These are phyloP conservation scores for Cucurbita moschata DNA, from an alignment of 306 rosid genomes.

Conservation along the genomic window DNA sequence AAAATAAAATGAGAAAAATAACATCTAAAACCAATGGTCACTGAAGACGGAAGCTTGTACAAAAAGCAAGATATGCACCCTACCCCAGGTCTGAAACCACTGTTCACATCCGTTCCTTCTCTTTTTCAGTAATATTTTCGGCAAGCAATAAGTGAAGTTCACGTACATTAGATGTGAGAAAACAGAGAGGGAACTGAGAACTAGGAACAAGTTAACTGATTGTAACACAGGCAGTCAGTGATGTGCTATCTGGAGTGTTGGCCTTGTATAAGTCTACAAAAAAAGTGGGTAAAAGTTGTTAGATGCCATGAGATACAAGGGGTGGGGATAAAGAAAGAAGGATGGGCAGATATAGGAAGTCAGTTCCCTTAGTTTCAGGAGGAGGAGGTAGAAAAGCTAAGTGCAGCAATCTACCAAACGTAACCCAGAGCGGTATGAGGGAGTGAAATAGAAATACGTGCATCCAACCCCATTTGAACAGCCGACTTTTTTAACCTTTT, in stretches of 20 bases:
- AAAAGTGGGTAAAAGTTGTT: background rate
- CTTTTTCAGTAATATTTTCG: background rate
- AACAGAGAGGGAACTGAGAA: background rate
- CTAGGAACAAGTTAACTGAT: background rate
- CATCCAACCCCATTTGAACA: background rate
- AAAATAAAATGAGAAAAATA: background rate
- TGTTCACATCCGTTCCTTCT: background rate
- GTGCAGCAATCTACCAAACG: background rate
- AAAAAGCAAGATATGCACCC: background rate
- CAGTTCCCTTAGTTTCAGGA: background rate
- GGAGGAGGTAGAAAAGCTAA: background rate
- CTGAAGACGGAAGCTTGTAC: background rate
- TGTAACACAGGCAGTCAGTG: background rate
- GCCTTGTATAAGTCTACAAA: background rate
- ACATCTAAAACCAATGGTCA: background rate
- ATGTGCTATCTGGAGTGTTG: background rate
- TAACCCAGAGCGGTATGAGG: background rate
- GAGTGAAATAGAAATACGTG: background rate
- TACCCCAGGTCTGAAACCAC: background rate
- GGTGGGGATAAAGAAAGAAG: background rate
- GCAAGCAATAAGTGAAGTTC: background rate
- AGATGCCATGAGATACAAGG: background rate
- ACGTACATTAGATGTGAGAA: background rate
- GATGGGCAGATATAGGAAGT: background rate
- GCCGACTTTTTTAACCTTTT: background rate